Evolutionary conservation across 768 basidiomycete species (phyloP), one percentile per base, ranked within the genome.

Genomic region (Termitomyces sp.): DNA sequence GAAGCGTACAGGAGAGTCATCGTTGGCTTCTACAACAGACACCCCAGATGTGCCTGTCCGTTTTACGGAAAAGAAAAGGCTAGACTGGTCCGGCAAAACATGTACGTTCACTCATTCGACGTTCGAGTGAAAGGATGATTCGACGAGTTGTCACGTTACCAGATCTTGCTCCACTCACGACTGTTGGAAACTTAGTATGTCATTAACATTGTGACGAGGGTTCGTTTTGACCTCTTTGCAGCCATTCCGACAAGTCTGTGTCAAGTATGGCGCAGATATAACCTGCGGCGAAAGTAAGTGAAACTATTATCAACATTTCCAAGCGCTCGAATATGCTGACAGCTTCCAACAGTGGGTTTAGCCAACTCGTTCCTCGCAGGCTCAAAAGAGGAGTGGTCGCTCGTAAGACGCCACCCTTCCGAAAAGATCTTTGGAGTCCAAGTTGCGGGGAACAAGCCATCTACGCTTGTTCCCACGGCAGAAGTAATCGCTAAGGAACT

Each of bases 171-270:
- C 96, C 96, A 2, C 71, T 98, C 18, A 98, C 96, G 0, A 98
- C 96, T 0, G 94, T 95, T 36, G 96, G 96, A 13, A 98, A 99
- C 64, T 70, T 98, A 67, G 94, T 93, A 66, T 43, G 82, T 57
- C 29, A 27, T 49, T 12, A 27, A 23, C 18, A 33, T 13, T 4
- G 6, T 27, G 3, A 42, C 18, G 10, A 18, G 35, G 12, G 44
- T n/a, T 50, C 20, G 39, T 46, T 23, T 27, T 52, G 36, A 42
- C 22, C n/a, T 40, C 33, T 52, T 25, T 23, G 1, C 36, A 95
- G 88, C 97, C 97, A 2, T 99, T 98, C 77, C 85, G 97, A 16
- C 82, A 95, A 11, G 72, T 98, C 7, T 97, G 94, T 62, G 86
- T 90, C 9, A 75, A 82, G 23, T 85, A 89, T 54, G 96, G 96